Base-by-base conservation (phyloP, 129 eudicot species). In the Scalesia atractyloides region DNA sequence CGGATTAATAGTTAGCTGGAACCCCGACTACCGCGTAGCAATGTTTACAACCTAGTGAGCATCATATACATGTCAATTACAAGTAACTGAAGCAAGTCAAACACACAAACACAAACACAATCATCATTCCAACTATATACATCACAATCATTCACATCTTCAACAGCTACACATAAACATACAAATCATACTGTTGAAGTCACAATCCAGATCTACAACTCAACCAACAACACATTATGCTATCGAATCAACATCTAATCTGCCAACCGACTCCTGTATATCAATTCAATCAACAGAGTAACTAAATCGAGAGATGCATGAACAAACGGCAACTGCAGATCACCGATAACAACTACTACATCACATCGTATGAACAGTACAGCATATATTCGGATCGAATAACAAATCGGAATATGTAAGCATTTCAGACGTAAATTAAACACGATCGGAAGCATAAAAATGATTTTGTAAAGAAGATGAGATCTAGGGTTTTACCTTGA, bases 401-500 rank as follows among this genome's bases (percentile, higher is more conserved):
- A 7, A 64, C 3, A 37, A 74, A 37, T 11, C 5, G 39, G 41
- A 64, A 37, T 15, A 56, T 52, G 56, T 44, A 26, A 24, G 43
- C 66, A 13, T 14, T 60, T 61, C 18, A 10, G 20, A 56, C 56
- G 46, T 41, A 39, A 71, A 57, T 14, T 17, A 33, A 47, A 71
- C 33, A 13, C 15, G 44, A 17, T 24, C 3, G 66, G 24, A 69
- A 22, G 15, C 16, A 72, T 41, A 44, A 22, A 58, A 6, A 34
- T 20, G 33, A 58, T 22, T 22, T 17, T 46, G 57, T 15, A 7
- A 56, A 52, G 11, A 50, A 51, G 12, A 74, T 9, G 72, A 75
- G 79, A 75, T 75, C 79, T 75, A 75, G 66, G 73, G 69, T 1
- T 61, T 62, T 73, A 73, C 78, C 78, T 73, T 73, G 70, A 30